Evolutionary conservation across 768 basidiomycete species (phyloP).

Genomic region (Paxillus rubicundulus): DNA sequence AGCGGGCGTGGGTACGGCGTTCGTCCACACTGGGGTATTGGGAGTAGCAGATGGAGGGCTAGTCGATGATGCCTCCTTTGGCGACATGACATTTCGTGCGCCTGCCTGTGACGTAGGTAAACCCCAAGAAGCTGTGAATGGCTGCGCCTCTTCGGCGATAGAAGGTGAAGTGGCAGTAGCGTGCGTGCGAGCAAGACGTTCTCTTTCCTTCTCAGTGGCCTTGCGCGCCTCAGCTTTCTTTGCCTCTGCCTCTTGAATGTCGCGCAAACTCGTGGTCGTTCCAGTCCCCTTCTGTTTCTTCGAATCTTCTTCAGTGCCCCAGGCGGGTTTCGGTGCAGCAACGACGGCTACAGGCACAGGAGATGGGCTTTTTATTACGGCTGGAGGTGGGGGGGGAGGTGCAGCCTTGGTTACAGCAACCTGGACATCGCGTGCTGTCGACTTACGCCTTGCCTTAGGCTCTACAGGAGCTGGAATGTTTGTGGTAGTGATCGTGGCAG

Average conservation of each 20-base stretch:
- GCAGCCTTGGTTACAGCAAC: slow-evolving; percentile 18
- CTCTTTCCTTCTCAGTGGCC: slow-evolving; percentile 68
- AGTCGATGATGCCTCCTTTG: slow-evolving; percentile 42
- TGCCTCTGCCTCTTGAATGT: slow-evolving; percentile 93
- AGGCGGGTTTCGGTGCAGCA: slow-evolving; percentile 51
- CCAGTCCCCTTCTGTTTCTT: slow-evolving; percentile 49
- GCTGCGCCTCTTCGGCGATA: slow-evolving; percentile 54
- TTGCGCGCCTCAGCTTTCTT: slow-evolving; percentile 78
- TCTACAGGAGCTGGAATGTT: slow-evolving; percentile 19
- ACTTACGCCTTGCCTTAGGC: slow-evolving; percentile 28
- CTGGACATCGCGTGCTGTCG: slow-evolving; percentile 25
- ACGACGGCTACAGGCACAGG: slow-evolving; percentile 20
- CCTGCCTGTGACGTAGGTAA: slow-evolving; percentile 82
- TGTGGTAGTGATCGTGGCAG: slow-evolving; percentile 10
- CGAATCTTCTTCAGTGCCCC: slow-evolving; percentile 68
- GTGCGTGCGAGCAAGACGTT: slow-evolving; percentile 52
- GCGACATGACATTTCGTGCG: slow-evolving; percentile 36
- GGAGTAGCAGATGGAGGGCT: slow-evolving; percentile 30
- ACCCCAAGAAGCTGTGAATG: slow-evolving; percentile 79
- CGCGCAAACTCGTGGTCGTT: slow-evolving; percentile 69
- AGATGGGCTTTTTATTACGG: slow-evolving; percentile 19
- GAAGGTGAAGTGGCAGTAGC: slow-evolving; percentile 31
- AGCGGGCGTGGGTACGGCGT: slow-evolving; percentile 47
- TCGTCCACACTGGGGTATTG: slow-evolving; percentile 69
- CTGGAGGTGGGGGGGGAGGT: slow-evolving; percentile 5